Evolutionary conservation across 2,329 filamentous ascomycete species (phyloP).

Genomic region (Ustilaginoidea virens): DNA sequence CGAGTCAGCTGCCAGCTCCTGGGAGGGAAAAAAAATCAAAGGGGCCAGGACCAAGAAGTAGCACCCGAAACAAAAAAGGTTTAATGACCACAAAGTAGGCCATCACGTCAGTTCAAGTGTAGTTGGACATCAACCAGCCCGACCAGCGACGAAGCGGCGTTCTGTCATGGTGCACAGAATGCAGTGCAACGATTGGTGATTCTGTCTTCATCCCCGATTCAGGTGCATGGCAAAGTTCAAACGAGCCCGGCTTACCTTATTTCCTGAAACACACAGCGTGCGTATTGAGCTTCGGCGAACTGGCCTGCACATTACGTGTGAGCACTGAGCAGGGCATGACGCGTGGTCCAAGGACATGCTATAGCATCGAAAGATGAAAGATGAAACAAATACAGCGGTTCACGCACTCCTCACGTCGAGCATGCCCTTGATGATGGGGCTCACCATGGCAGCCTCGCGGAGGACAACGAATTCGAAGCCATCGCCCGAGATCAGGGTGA

Average conservation of each 20-base stretch:
- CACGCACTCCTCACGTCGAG: constrained; percentile 49
- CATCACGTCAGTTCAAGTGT: constrained; percentile 48
- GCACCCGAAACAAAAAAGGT: constrained; percentile 1
- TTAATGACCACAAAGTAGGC: constrained; percentile 1
- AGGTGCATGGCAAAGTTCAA: not conserved
- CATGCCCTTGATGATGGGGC: constrained; percentile 60
- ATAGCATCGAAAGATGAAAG: not conserved
- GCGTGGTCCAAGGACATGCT: too few species aligned
- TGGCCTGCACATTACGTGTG: constrained; percentile 28
- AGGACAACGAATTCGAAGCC: constrained; percentile 64
- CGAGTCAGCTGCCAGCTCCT: constrained; percentile 5
- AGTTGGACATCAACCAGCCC: constrained; percentile 36
- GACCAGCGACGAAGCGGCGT: constrained; percentile 7
- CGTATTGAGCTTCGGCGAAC: constrained; percentile 49
- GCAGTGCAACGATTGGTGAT: not conserved
- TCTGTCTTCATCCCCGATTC: not conserved
- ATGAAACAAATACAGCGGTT: constrained; percentile 1
- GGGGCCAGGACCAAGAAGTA: too few species aligned
- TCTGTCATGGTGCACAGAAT: not conserved
- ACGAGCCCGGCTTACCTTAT: constrained; percentile 47
- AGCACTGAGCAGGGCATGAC: constrained; percentile 6
- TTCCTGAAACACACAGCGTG: constrained; percentile 52
- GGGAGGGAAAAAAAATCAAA: too few species aligned
- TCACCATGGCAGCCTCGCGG: constrained; percentile 53
- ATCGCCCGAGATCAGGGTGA: constrained; percentile 63